Evolutionary conservation across 305 asterid genomes (phyloP).

Genomic region (Solanum hybrid): DNA sequence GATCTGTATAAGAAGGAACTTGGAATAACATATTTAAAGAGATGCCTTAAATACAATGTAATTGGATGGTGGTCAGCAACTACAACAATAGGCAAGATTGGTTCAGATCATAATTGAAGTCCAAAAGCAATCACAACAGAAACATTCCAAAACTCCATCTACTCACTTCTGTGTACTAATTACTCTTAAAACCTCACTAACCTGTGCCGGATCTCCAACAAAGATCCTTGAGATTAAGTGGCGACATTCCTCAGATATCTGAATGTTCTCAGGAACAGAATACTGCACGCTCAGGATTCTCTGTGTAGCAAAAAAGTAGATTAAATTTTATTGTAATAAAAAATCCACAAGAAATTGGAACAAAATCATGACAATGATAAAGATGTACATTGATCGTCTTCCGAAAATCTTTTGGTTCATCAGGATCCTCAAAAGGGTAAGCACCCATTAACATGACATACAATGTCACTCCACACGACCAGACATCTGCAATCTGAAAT

Average conservation of each 20-base stretch:
- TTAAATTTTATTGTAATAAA: background rate
- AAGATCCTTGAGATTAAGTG: slow-evolving; percentile 72
- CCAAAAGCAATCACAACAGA: background rate
- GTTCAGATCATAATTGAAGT: background rate
- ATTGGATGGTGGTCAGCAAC: background rate
- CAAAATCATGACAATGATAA: background rate
- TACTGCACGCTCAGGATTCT: slow-evolving; percentile 66
- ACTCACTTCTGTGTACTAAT: background rate
- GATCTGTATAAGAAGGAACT: background rate
- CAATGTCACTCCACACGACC: slow-evolving; percentile 93
- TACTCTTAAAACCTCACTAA: slow-evolving; percentile 15
- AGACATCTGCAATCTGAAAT: slow-evolving; percentile 85
- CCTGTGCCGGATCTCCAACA: slow-evolving; percentile 64
- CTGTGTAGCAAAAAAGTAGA: slow-evolving; percentile 15
- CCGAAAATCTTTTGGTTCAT: slow-evolving; percentile 73
- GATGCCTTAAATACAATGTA: background rate
- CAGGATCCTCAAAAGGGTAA: slow-evolving; percentile 91
- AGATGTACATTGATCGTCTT: slow-evolving; percentile 49
- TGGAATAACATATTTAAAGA: background rate
- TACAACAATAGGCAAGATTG: background rate
- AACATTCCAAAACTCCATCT: background rate
- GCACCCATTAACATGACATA: slow-evolving; percentile 88
- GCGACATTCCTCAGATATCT: slow-evolving; percentile 56
- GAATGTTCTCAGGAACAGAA: slow-evolving; percentile 56
- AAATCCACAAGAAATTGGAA: background rate